Conservation (phyloP, 1,284 basidiomycete species). For the Cryptococcus amylolentus region DNA sequence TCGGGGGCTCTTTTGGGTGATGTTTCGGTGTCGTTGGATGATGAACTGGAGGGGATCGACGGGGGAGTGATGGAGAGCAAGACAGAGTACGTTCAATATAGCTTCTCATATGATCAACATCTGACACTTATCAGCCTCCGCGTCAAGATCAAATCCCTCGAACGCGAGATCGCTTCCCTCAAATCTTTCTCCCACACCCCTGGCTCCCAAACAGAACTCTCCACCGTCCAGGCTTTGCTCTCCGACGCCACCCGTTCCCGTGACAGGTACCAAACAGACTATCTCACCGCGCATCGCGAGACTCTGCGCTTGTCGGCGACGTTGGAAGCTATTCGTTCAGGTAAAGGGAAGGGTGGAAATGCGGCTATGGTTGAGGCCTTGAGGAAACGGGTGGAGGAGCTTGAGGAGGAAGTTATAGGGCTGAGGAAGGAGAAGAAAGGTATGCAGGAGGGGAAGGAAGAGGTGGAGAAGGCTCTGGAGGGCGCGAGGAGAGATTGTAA, state of each 20-base stretch:
- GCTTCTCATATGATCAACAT: neutral
- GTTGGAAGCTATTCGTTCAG: conserved; percentile 82
- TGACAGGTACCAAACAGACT: conserved; percentile 81
- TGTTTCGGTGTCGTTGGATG: conserved; percentile 37
- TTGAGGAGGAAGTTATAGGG: conserved; percentile 68
- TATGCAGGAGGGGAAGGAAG: conserved; percentile 59
- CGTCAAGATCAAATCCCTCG: conserved; percentile 74
- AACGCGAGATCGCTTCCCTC: conserved; percentile 72
- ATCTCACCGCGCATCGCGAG: conserved; percentile 76
- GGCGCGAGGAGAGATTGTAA: conserved; percentile 81
- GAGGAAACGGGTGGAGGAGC: conserved; percentile 57
- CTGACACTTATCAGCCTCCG: conserved; percentile 57
- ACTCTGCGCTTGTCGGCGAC: conserved; percentile 75
- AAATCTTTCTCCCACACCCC: conserved; percentile 59
- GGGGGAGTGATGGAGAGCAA: conserved; percentile 65
- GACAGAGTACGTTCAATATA: conserved; percentile 59
- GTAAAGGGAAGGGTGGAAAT: conserved; percentile 74
- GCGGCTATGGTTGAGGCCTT: conserved; percentile 24
- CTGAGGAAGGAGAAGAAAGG: conserved; percentile 57
- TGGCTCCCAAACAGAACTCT: conserved; percentile 40
- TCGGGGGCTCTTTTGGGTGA: neutral
- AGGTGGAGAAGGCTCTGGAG: conserved; percentile 66
- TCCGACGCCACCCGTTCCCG: conserved; percentile 89
- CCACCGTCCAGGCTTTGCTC: conserved; percentile 83
- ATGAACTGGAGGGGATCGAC: conserved; percentile 48